Percentiles rank a stretch among this genome's conserved stretches.
These are phyloP conservation scores for Tylopilus subfusipes DNA, from an alignment of 768 basidiomycete species.

Conservation along the genomic window DNA sequence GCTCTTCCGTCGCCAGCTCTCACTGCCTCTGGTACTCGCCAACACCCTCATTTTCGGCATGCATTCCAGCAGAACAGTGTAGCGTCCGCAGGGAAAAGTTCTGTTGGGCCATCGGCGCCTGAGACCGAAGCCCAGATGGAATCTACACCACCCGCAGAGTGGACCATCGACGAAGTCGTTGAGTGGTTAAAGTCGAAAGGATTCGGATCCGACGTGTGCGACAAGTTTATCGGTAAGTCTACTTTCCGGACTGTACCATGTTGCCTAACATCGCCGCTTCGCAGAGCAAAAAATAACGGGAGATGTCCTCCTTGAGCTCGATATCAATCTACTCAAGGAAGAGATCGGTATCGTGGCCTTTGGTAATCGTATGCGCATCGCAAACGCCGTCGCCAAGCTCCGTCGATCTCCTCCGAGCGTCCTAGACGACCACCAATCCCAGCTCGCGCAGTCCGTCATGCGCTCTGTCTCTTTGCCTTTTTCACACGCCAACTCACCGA, in stretches of 20 bases:
- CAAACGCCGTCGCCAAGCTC: slow-evolving; percentile 88
- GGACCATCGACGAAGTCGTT: slow-evolving; percentile 86
- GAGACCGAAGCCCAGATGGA: slow-evolving; percentile 27
- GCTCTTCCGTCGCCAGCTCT: slow-evolving; percentile 31
- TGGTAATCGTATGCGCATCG: slow-evolving; percentile 90
- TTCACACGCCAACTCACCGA: slow-evolving; percentile 31
- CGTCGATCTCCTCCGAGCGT: slow-evolving; percentile 64
- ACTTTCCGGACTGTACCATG: neutral
- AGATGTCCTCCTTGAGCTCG: slow-evolving; percentile 93
- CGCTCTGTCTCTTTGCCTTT: slow-evolving; percentile 32
- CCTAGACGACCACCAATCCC: slow-evolving; percentile 44
- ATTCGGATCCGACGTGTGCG: slow-evolving; percentile 78
- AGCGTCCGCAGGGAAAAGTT: slow-evolving; percentile 27
- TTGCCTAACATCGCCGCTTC: neutral
- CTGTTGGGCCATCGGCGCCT: slow-evolving; percentile 14
- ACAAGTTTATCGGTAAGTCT: slow-evolving; percentile 78
- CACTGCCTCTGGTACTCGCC: slow-evolving; percentile 20
- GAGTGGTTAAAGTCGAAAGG: slow-evolving; percentile 84
- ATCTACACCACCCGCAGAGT: slow-evolving; percentile 58
- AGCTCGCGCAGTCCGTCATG: slow-evolving; percentile 29
- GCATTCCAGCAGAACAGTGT: slow-evolving; percentile 46
- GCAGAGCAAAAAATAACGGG: slow-evolving; percentile 98
- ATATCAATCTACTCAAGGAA: slow-evolving; percentile 82
- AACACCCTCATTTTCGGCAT: slow-evolving; percentile 25
- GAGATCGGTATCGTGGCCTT: slow-evolving; percentile 94